Conservation (phyloP, 495 filamentous ascomycete genomes). For the Neurospora africana region DNA sequence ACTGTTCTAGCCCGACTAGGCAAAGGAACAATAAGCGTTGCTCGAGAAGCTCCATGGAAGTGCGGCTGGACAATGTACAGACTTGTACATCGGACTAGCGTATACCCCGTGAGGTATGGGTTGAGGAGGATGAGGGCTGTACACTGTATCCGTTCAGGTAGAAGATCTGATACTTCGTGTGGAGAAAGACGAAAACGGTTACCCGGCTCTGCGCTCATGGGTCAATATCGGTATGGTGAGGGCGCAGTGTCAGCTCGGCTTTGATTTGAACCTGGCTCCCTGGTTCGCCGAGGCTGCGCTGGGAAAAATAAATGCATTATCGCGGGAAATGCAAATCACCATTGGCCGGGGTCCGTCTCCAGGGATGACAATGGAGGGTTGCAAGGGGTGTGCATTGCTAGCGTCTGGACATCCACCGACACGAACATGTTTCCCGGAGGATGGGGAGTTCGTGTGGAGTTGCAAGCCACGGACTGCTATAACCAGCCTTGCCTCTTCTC, state of each 20-base stretch:
- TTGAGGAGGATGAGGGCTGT: background rate
- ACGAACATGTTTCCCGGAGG: background rate
- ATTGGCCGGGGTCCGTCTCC: constrained; percentile 3
- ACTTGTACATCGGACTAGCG: background rate
- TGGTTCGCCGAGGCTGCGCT: constrained; percentile 5
- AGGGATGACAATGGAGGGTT: constrained; percentile 1
- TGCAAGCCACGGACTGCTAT: background rate
- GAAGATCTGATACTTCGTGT: background rate
- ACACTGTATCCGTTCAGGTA: background rate
- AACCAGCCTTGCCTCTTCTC: background rate
- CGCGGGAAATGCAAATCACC: background rate
- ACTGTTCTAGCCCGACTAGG: background rate
- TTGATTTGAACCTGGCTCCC: background rate
- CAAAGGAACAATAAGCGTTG: background rate
- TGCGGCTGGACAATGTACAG: background rate
- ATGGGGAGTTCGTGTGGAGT: background rate
- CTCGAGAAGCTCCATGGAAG: background rate
- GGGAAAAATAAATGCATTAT: constrained; percentile 3
- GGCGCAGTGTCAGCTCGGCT: background rate
- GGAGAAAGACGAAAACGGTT: constrained; percentile 3
- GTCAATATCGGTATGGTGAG: background rate
- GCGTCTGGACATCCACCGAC: background rate
- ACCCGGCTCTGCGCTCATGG: constrained; percentile 2
- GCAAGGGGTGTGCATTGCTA: constrained; percentile 2
- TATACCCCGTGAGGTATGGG: background rate